Conservation (phyloP, 768 basidiomycete species). For the Lentinus tigrinus region DNA sequence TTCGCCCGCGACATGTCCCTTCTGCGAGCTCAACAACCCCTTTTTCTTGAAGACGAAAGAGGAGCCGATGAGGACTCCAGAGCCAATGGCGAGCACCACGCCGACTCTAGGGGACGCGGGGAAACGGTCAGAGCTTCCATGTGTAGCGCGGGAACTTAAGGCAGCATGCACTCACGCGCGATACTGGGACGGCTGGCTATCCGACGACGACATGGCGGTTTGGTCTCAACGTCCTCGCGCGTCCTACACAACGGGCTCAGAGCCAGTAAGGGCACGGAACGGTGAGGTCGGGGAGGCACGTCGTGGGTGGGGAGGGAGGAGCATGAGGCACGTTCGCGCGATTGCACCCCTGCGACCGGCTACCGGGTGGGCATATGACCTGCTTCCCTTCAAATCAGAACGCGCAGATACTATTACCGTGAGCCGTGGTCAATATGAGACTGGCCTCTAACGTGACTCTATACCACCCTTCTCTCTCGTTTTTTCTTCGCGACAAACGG, state of each 20-base stretch:
- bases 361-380: no score
- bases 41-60: conserved; percentile 61
- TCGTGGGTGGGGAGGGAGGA: not conserved
- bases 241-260: not conserved
- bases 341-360: no score
- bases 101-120: conserved; percentile 23
- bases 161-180: not conserved
- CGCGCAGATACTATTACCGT: no score
- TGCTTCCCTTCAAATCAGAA: no score
- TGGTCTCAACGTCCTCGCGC: not conserved
- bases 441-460: no score
- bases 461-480: no score
- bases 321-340: not conserved
- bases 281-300: not conserved
- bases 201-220: not conserved
- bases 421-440: no score
- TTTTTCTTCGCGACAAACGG: no score
- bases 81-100: conserved; percentile 34
- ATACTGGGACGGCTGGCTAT: conserved; percentile 2
- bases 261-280: not conserved
- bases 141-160: not conserved
- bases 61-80: conserved; percentile 49
- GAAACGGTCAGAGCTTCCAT: not conserved
- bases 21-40: conserved; percentile 35
- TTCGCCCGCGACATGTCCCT: conserved; percentile 32